phyloP scores from a whole-genome alignment of 83 land plant species.

The Diphasiastrum complanatum region DNA sequence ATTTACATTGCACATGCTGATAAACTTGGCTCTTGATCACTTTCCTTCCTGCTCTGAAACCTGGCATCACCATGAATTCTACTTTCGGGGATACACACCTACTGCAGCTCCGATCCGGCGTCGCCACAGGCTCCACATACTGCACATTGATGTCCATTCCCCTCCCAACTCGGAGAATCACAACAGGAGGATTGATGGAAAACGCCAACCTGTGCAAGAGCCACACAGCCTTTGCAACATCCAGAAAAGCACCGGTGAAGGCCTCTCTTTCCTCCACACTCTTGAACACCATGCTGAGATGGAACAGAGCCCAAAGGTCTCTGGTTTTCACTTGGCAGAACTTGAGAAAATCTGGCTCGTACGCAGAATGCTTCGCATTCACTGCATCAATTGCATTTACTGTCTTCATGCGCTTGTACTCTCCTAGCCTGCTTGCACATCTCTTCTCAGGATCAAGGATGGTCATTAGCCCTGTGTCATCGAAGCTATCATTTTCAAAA shows the following conservation, averaged over 20 bases:
- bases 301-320: slow-evolving; percentile 37
- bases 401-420: slow-evolving; percentile 33
- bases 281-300: slow-evolving; percentile 33
- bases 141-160: slow-evolving; percentile 19
- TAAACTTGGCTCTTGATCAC: slow-evolving; percentile 39
- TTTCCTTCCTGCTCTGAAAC: slow-evolving; percentile 28
- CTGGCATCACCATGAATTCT: slow-evolving; percentile 37
- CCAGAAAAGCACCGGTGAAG: slow-evolving; percentile 37
- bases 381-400: slow-evolving; percentile 27
- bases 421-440: slow-evolving; percentile 26
- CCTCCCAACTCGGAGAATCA: slow-evolving; percentile 31
- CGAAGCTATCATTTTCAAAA: slow-evolving; percentile 43
- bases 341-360: slow-evolving; percentile 30
- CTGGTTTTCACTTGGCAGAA: no score
- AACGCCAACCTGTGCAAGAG: slow-evolving; percentile 37
- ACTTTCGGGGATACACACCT: slow-evolving; percentile 26
- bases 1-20: slow-evolving; percentile 31
- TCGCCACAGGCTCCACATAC: slow-evolving; percentile 30
- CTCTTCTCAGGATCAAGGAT: slow-evolving; percentile 29
- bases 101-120: slow-evolving; percentile 12
- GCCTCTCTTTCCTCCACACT: slow-evolving; percentile 22
- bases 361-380: slow-evolving; percentile 14
- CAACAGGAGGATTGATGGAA: slow-evolving; percentile 28
- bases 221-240: slow-evolving; percentile 41
- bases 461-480: slow-evolving; percentile 28